phyloP scores from a whole-genome alignment of 768 basidiomycete genomes.

The Infundibulicybe gibba region DNA sequence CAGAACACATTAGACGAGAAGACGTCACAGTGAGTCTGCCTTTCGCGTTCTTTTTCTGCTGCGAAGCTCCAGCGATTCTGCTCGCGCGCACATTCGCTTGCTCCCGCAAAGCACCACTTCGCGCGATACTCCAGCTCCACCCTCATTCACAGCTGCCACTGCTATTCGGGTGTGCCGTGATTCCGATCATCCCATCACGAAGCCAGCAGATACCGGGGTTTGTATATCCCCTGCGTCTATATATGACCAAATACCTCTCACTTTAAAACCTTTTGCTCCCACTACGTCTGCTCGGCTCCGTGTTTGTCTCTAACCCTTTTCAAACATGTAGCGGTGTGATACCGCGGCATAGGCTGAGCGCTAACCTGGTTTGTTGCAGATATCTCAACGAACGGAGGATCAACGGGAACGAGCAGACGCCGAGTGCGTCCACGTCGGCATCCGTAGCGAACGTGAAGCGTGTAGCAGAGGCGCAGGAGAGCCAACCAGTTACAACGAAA shows the following conservation, averaged over 20 bases:
- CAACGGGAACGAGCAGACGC: conserved; percentile 35
- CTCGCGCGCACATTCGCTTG: too few species aligned
- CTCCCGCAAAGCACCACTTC: too few species aligned
- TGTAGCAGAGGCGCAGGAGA: conserved; percentile 18
- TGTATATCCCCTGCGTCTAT: neutral
- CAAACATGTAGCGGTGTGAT: neutral
- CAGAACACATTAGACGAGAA: conserved; percentile 76
- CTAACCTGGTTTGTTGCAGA: conserved; percentile 24
- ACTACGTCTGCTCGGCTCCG: too few species aligned
- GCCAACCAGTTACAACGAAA: conserved; percentile 29
- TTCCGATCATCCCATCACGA: neutral
- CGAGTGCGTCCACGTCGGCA: conserved; percentile 10
- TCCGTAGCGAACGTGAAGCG: conserved; percentile 24
- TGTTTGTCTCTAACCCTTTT: too few species aligned
- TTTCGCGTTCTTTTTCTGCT: conserved; percentile 6
- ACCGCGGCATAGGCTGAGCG: neutral
- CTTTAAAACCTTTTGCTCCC: neutral
- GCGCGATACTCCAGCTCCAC: too few species aligned
- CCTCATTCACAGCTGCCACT: too few species aligned
- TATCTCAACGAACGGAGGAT: conserved; percentile 63
- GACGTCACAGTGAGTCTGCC: conserved; percentile 39
- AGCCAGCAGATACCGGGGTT: too few species aligned
- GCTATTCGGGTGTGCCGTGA: neutral
- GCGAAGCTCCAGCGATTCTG: neutral
- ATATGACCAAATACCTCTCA: neutral